Conservation (phyloP, 345 rosid species). For the Luvunga scandens region DNA sequence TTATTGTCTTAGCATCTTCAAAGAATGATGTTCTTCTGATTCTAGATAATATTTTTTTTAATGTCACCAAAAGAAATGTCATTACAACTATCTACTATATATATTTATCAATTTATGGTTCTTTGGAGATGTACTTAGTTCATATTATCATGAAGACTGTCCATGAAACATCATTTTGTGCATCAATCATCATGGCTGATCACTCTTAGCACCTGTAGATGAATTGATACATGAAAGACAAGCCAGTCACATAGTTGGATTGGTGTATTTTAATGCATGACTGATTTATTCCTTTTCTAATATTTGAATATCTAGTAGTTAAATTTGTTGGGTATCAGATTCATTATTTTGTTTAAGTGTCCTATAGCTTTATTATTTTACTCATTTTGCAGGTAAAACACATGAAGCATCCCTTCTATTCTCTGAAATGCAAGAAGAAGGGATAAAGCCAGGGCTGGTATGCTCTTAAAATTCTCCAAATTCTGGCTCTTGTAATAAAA, state of each 20-base stretch:
- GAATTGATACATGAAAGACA: not conserved
- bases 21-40: not conserved
- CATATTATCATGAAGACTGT: not conserved
- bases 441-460: conserved; percentile 77
- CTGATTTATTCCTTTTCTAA: not conserved
- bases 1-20: not conserved
- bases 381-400: conserved; percentile 50
- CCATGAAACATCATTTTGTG: not conserved
- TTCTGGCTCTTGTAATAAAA: not conserved
- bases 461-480: conserved; percentile 6
- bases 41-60: not conserved
- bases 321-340: not conserved
- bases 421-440: conserved; percentile 62
- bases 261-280: not conserved
- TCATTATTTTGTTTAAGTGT: not conserved
- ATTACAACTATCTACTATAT: not conserved
- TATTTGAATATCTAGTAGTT: not conserved
- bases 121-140: not conserved
- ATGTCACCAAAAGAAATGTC: not conserved
- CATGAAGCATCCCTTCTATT: conserved; percentile 58
- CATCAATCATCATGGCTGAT: not conserved
- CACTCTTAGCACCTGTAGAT: not conserved
- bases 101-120: not conserved
- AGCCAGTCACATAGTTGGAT: not conserved
- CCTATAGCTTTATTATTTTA: not conserved